Evolutionary conservation across 2,329 filamentous ascomycete species (phyloP).

Genomic region (Didymella pinodella): DNA sequence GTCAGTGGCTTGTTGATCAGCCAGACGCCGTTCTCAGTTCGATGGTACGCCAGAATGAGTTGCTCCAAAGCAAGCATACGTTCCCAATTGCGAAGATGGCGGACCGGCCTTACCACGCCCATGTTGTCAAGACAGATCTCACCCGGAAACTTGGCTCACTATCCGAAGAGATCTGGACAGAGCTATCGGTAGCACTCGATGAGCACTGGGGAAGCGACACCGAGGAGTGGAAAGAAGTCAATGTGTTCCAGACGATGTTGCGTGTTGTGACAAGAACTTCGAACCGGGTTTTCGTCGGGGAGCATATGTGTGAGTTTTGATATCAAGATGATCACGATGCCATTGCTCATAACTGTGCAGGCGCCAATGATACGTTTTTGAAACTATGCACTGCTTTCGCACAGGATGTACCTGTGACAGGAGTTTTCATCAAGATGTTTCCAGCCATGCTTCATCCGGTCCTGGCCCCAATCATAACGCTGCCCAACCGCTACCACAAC

Average conservation of each 20-base stretch:
- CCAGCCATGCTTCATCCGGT: conserved; percentile 1
- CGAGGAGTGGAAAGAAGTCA: conserved; percentile 4
- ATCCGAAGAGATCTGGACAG: conserved; percentile 5
- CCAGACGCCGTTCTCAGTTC: background rate
- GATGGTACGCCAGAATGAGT: background rate
- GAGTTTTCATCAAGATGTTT: background rate
- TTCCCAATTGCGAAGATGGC: conserved; percentile 4
- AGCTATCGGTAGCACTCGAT: background rate
- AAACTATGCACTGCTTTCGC: conserved; percentile 1
- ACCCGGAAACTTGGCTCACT: conserved; percentile 3
- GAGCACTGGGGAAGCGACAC: conserved; percentile 4
- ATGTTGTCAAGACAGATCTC: background rate
- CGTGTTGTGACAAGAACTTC: conserved; percentile 6
- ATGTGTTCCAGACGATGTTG: conserved; percentile 5
- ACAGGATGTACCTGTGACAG: background rate
- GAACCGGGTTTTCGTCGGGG: conserved; percentile 1
- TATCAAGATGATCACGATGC: background rate
- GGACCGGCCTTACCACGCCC: background rate
- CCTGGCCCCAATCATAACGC: conserved; percentile 3
- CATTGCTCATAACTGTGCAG: background rate
- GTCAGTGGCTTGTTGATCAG: conserved; percentile 5
- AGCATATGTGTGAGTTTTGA: background rate
- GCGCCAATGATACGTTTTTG: conserved; percentile 1
- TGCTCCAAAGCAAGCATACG: conserved; percentile 2
- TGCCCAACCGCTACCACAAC: conserved; percentile 10